Base-by-base conservation (phyloP, 169 alveolate genomes). In the Eimeria falciformis region DNA sequence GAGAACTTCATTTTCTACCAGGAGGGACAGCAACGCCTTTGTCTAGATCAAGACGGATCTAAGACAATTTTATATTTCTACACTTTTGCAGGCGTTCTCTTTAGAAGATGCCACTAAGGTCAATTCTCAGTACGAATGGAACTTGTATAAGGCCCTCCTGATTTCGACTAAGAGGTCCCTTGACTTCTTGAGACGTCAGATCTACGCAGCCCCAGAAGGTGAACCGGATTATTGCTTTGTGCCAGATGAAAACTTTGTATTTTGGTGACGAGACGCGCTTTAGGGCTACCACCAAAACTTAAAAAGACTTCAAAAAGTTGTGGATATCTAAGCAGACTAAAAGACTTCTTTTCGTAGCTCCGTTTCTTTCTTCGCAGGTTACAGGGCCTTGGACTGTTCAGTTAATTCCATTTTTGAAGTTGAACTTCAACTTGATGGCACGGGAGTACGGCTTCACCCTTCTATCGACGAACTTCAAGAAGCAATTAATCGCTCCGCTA, bases 61-160 rank as follows among this genome's bases (percentile, higher is more conserved):
- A n/a, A n/a, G n/a, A n/a, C n/a, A n/a, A n/a, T n/a, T n/a, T n/a
- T n/a, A n/a, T n/a, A n/a, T n/a, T n/a, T n/a, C n/a, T n/a, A n/a
- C n/a, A n/a, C n/a, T n/a, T n/a, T 47, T 62, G 77, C 92, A 66
- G 90, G 40, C 97, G 94, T 68, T 96, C 95, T 47, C 96, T 96
- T 77, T 93, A 95, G 73, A 96, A 96, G 98, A 98, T 84, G 97
- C 97, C 84, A 94, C 96, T 77, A 97, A 97, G 90, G 96, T 98
- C 69, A 97, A 97, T 77, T 97, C 97, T 85, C 98, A 98, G 95
- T 98, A 97, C 95, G 97, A 97, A 94, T 98, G 98, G 99, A 96
- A 97, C 86, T 95, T 98, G 96, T 98, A 98, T 96, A 97, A 97
- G 94, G 98, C 98, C 77, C 94, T 98, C 86, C 95, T 98, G 68